These are phyloP conservation scores for Aspergillus felis DNA, from an alignment of 2,329 filamentous ascomycete species.

Conservation along the genomic window DNA sequence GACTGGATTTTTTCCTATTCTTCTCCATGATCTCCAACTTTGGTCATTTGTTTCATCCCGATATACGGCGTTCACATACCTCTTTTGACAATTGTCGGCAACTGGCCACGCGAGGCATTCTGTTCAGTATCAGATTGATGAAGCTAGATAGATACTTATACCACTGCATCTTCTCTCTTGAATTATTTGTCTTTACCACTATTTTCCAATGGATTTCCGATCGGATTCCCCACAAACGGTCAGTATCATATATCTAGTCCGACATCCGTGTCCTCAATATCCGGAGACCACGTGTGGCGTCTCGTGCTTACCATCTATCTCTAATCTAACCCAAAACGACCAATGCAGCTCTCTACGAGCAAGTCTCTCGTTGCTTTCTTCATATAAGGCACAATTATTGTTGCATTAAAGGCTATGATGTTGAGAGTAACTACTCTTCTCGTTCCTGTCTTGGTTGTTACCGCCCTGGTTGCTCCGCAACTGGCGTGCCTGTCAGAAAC, in stretches of 20 bases:
- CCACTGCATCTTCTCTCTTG: background rate
- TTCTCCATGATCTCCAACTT: background rate
- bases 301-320: background rate
- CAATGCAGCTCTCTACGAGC: background rate
- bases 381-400: background rate
- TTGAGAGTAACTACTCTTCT: background rate
- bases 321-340: background rate
- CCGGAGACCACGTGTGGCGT: background rate
- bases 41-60: background rate
- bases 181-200: background rate
- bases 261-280: background rate
- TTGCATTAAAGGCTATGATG: background rate
- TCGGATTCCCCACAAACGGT: too few species aligned
- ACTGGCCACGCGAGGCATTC: slow-evolving; percentile 4
- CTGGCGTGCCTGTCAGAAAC: background rate
- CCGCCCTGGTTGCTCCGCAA: slow-evolving; percentile 9
- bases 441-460: background rate
- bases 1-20: slow-evolving; percentile 2
- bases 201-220: too few species aligned
- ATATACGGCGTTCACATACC: slow-evolving; percentile 17
- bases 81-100: slow-evolving; percentile 8
- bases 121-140: background rate
- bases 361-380: background rate
- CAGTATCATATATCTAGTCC: background rate
- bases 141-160: background rate